Evolutionary conservation across 331 rosid species (phyloP), one percentile per base, ranked within the genome.

Genomic region (Cydonia oblonga): DNA sequence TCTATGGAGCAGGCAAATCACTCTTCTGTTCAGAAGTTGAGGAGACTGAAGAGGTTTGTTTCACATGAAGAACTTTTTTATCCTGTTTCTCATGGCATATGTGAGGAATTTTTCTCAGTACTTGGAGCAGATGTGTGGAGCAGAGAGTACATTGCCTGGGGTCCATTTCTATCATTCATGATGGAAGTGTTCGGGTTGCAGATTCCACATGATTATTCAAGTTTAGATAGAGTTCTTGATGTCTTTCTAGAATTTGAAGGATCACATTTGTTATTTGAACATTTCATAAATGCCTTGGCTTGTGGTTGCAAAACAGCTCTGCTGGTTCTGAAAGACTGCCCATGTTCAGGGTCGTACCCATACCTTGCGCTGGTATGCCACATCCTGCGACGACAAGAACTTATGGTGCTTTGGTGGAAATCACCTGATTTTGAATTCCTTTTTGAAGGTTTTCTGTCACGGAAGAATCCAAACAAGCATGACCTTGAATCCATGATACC

Each of bases 381-480:
- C 79, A 73, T 93, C 64, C 72, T 93, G 73, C 86, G 90, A 77
- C 91, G 90, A 51, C 88, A 93, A 77, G 88, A 88, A 77, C 86
- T 93, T 69, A 86, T 93, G 98, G 91, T 87, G 78, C 96, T 91
- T 74, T 91, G 97, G 97, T 93, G 98, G 96, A 93, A 85, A 78
- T 93, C 93, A 59, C 78, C 86, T 32, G 88, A 89, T 85, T 93
- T 93, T 79, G 96, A 91, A 75, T 86, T 85, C 54, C 83, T 88
- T 76, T 93, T 91, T 72, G 96, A 93, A 86, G 97, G 97, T 26
- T 93, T 91, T 77, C 85, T 93, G 61, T 91, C 97, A 35, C 96
- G 69, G 74, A 93, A 93, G 86, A 72, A 79, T 74, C 96, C 95
- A 71, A 93, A 88, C 82, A 93, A 88, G 80, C 87, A 89, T 76